phyloP scores from a whole-genome alignment of 2,329 filamentous ascomycete genomes.

The Septoria petroselini region DNA sequence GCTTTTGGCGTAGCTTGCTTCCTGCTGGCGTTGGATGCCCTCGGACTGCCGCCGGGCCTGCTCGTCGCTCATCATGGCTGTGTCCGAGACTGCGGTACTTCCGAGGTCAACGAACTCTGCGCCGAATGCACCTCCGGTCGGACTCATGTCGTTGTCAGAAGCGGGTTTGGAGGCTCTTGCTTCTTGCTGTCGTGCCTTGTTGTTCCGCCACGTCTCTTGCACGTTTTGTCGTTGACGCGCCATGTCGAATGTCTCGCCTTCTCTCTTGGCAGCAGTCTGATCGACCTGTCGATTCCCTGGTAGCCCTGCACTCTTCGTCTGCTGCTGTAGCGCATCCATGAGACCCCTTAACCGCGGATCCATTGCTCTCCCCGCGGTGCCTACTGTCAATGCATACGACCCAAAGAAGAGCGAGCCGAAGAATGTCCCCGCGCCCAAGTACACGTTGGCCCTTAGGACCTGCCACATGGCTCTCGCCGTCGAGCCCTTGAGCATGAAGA shows the following conservation, averaged over 20 bases:
- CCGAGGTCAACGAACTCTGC: conserved; percentile 35
- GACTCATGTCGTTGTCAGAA: conserved; percentile 41
- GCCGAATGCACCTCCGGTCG: conserved; percentile 38
- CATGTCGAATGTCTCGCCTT: conserved; percentile 34
- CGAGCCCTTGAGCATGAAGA: conserved; percentile 36
- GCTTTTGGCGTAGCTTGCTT: conserved; percentile 13
- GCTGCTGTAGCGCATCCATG: conserved; percentile 35
- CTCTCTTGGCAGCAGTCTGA: conserved; percentile 24
- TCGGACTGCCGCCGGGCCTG: conserved; percentile 25
- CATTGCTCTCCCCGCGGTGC: conserved; percentile 36
- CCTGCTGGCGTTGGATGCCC: conserved; percentile 13
- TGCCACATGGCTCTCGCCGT: conserved; percentile 38
- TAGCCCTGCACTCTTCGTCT: conserved; percentile 24
- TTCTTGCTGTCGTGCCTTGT: conserved; percentile 7
- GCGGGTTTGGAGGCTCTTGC: conserved; percentile 3
- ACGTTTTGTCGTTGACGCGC: conserved; percentile 31
- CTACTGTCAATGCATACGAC: conserved; percentile 37
- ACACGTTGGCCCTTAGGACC: conserved; percentile 31
- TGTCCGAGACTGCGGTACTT: conserved; percentile 20
- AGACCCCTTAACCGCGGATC: conserved; percentile 45
- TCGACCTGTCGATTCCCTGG: conserved; percentile 22
- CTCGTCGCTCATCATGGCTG: conserved; percentile 35
- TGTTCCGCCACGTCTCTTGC: conserved; percentile 27
- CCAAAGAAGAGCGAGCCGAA: conserved; percentile 36
- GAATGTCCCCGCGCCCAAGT: conserved; percentile 35